A percentile compares a stretch with the other conserved stretches of the same genome.
Conservation (phyloP, 495 filamentous ascomycete genomes). For the Cercophora scortea region DNA sequence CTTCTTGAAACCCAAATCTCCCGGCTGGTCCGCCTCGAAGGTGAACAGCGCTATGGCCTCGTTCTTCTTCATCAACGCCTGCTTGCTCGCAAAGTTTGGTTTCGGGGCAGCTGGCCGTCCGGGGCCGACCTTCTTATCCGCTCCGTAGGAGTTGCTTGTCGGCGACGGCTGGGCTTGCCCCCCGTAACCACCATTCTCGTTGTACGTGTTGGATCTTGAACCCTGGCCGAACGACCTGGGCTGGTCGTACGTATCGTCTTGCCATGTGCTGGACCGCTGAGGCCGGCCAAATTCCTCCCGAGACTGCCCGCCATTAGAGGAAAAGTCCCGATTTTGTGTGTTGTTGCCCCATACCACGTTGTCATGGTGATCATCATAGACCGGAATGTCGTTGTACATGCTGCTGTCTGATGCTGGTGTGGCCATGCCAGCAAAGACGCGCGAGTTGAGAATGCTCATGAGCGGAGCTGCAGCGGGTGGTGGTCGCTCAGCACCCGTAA, state of each 20-base stretch:
- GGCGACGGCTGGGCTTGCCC: conserved; percentile 23
- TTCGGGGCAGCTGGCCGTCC: conserved; percentile 79
- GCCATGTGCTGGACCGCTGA: conserved; percentile 71
- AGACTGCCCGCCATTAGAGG: conserved; percentile 47
- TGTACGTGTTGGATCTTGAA: conserved; percentile 36
- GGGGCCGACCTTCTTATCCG: conserved; percentile 38
- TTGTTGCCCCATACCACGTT: conserved; percentile 92
- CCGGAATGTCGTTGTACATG: conserved; percentile 93
- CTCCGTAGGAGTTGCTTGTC: neutral
- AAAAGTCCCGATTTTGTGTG: conserved; percentile 39
- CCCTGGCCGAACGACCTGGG: conserved; percentile 36
- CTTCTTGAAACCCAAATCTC: conserved; percentile 94
- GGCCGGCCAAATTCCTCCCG: conserved; percentile 40
- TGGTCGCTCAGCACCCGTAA: conserved; percentile 67
- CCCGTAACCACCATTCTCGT: conserved; percentile 19
- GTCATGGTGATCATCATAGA: conserved; percentile 84
- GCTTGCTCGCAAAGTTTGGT: conserved; percentile 64
- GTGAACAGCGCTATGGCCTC: conserved; percentile 86
- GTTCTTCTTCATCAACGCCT: conserved; percentile 61
- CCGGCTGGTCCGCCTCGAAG: conserved; percentile 88
- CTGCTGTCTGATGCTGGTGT: conserved; percentile 39
- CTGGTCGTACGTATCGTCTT: conserved; percentile 82
- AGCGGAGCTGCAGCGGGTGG: conserved; percentile 78
- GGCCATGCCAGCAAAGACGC: conserved; percentile 66
- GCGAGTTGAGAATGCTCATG: conserved; percentile 73